Evolutionary conservation across 768 basidiomycete genomes (phyloP), one percentile per base, ranked within the genome.

Genomic region (Lactifluus rugatus): DNA sequence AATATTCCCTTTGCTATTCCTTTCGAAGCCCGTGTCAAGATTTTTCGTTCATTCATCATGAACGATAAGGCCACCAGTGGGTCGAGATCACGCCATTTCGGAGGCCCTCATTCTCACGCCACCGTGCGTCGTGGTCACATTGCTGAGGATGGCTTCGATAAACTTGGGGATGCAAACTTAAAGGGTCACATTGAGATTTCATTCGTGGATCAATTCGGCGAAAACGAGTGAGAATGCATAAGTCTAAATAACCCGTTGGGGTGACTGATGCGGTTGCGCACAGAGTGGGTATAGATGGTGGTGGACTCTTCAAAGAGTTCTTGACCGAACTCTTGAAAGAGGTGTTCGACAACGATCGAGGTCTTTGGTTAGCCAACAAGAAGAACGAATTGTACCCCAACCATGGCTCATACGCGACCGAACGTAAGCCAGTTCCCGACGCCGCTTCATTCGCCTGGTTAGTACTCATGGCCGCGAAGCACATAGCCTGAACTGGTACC

Each of bases 291-390:
- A 95, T 98, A 32, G 95, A 97, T 62, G 94, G 95, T 2, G 94
- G 96, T 2, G 96, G 96, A 0, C 85, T 98, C 5, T 98, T 96
- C 77, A 99, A 98, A 69, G 96, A 98, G 70, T 96, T 98, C 65
- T 81, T 98, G 66, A 99, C 93, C 2, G 90, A 87, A 14, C 70
- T 99, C 17, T 86, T 85, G 57, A 93, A 88, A 66, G 95, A 98
- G 69, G 95, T 89, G 0, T 98, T 99, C 61, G 93, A 99, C 66
- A 87, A 89, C 2, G 84, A 98, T 66, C 83, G 93, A 5, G 96
- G 96, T 10, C 74, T 99, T 5, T 99, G 96, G 96, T 75, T 95
- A 26, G 83, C 81, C 26, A 99, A 86, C 57, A 81, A 82, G 70
- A 88, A 92, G 71, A 90, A 96, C 55, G 93, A 97, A 70, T 74